Evolutionary conservation across 805 yeast genomes (phyloP), one percentile per base, ranked within the genome.

Genomic region (Myxozyma melibiosi): DNA sequence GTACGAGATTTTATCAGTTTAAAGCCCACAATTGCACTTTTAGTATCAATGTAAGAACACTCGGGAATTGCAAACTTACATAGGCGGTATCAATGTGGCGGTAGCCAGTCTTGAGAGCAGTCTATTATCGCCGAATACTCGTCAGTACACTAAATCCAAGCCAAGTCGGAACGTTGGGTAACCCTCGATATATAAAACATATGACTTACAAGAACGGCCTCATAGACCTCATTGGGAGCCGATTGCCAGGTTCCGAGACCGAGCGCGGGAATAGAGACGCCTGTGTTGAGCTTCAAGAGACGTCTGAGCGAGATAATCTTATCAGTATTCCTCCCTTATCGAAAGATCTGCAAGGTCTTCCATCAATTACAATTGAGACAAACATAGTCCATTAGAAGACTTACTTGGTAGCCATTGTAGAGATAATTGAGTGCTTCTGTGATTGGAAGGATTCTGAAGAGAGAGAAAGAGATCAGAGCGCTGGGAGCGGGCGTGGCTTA

Each of bases 221-320:
- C 72, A 41, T 63, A 67, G 66, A 82, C 88, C 14, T 78, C 83
- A 31, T 78, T 80, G 34, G 78, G 78, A 16, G 76, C 78, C 22
- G 80, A 69, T 33, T 86, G 81, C 86, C 88, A 87, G 31, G 94
- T 86, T 44, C 95, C 94, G 49, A 86, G 78, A 2, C 89, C 91
- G 41, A 88, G 74, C 9, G 76, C 79, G 39, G 92, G 92, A 58
- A 88, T 84, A 41, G 67, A 63, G 30, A 74, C 76, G 24, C 94
- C 92, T 58, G 81, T 80, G 78, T 85, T 86, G 58, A 84, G 74
- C 3, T 38, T 53, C 44, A 54, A 53, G 14, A 42, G 3, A 30
- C 60, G 60, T 41, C 76, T 77, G 61, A 33, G 20, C 37, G 30
- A 5, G 14, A 4, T 25, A 38, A 28, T 5, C 2, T 14, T 20